Base-by-base conservation (phyloP, 352 stramenopile genomes). In the Phytophthora lateralis region DNA sequence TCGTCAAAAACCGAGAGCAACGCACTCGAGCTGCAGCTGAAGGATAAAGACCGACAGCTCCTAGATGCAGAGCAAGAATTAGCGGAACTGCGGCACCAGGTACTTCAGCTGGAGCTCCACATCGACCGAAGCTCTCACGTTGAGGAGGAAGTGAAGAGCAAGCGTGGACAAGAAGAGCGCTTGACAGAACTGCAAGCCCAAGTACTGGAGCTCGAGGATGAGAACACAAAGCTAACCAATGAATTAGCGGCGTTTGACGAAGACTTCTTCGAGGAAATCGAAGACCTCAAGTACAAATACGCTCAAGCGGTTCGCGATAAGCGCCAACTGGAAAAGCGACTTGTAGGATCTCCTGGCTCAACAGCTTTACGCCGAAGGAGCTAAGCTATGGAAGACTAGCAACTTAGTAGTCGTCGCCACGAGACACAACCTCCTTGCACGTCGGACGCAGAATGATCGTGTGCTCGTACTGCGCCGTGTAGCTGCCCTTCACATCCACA, bases 391-490 rank as follows among this genome's bases (percentile, higher is more conserved):
- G 17, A 42, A 38, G 11, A 38, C 15, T n/a, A 11, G 9, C 35
- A 42, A 20, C 38, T 44, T 83, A 99, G 78, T 98, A 99, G 80
- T 99, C 97, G 71, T 99, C 96, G n/a, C 97, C 97, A 27, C 95
- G 81, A 60, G 92, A 98, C 12, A 99, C 71, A 49, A 99, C 82
- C 77, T 99, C 97, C 85, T 99, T 99, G 75, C 96, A 99, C 21
- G 95, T 99, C 15, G 97, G 97, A 48, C 77, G 73, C 30, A 99
- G 78, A 32, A 99, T 90, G 54, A 99, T 86, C 9, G 97, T 99
- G 82, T 99, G 98, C 76, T 99, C 98, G 78, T 99, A 99, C 80
- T 99, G 98, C 14, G 98, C 97, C 34, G 98, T 98, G 75, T 99
- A 99, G 61, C 85, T 97, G 11, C 97, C 97, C 75, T 92, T 91